Evolutionary conservation across 2,329 filamentous ascomycete genomes (phyloP), one percentile per base, ranked within the genome.

Genomic region (Aureobasidium pullulans): DNA sequence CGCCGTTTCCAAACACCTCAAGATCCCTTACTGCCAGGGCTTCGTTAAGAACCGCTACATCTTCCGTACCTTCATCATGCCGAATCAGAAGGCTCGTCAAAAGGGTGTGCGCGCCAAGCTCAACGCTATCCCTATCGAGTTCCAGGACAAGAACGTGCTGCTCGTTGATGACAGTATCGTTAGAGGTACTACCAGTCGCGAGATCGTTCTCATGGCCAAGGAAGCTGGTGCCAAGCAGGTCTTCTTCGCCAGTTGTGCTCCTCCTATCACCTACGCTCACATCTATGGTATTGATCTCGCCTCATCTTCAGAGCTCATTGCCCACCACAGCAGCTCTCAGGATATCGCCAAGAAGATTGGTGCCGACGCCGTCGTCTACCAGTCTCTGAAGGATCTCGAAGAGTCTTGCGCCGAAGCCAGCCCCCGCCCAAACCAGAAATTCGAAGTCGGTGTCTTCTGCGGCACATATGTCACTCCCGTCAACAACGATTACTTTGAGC

Each of bases 31-130:
- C 68, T 86, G 83, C 61, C 88, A 89, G 69, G 91, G 86, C 2
- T 93, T 96, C 67, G 86, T 96, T 64, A 95, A 94, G 80, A 95
- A 95, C 73, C 82, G 89, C 56, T 95, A 95, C 71, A 87, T 95
- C 62, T 91, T 90, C 79, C 83, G 90, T 52, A 95, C 90, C 0
- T 94, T 93, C 72, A 93, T 91, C 70, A 88, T 89, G 86, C 86
- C 92, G 1, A 88, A 87, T 31, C 92, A 96, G 72, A 84, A 84
- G 65, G 82, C 85, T 16, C 82, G 92, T 4, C 84, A 94, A 68
- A 93, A 93, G 75, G 88, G 90, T 65, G 90, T 97, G 9, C 86
- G 93, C 4, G 84, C 92, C 50, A 97, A 97, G 76, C 81, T 97
- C 40, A 93, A 89, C 62, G 84, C 92, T 19, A 96, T 96, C 74